A percentile compares a stretch with the other conserved stretches of the same genome.
These are phyloP conservation scores for Leccinum pseudoinsigne DNA, from an alignment of 1,284 basidiomycete genomes.

Conservation along the genomic window DNA sequence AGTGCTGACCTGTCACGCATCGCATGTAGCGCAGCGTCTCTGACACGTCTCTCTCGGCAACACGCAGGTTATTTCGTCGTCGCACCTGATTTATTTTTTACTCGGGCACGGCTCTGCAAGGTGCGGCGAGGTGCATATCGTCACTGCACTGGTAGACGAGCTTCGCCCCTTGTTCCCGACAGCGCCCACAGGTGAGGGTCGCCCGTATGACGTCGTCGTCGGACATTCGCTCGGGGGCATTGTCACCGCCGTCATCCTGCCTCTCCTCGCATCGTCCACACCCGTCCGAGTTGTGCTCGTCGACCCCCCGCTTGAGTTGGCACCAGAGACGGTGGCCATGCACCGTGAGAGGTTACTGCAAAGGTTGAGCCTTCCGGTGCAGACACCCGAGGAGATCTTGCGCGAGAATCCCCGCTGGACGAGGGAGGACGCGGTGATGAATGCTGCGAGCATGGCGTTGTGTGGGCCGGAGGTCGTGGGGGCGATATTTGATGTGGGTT, in stretches of 20 bases:
- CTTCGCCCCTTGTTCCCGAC: slow-evolving; percentile 10
- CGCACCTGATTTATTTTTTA: slow-evolving; percentile 15
- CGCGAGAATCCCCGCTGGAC: not conserved
- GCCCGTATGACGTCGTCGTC: slow-evolving; percentile 12
- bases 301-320: slow-evolving; percentile 17
- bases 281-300: slow-evolving; percentile 17
- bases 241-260: slow-evolving; percentile 9
- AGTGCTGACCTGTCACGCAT: not conserved
- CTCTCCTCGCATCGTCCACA: slow-evolving; percentile 7
- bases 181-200: not conserved
- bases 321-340: not conserved
- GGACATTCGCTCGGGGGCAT: slow-evolving; percentile 26
- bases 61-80: slow-evolving; percentile 18
- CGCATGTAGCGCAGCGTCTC: not conserved
- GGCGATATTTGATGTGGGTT: slow-evolving; percentile 7
- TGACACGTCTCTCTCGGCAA: not conserved
- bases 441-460: not conserved
- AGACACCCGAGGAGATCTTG: not conserved
- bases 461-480: not conserved
- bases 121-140: slow-evolving; percentile 10
- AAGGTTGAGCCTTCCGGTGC: not conserved
- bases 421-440: slow-evolving; percentile 2
- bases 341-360: not conserved
- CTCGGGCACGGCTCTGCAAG: slow-evolving; percentile 24
- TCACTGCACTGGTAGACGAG: slow-evolving; percentile 16